These are phyloP conservation scores for Erucastrum elatum DNA, from an alignment of 345 rosid species.

Conservation along the genomic window DNA sequence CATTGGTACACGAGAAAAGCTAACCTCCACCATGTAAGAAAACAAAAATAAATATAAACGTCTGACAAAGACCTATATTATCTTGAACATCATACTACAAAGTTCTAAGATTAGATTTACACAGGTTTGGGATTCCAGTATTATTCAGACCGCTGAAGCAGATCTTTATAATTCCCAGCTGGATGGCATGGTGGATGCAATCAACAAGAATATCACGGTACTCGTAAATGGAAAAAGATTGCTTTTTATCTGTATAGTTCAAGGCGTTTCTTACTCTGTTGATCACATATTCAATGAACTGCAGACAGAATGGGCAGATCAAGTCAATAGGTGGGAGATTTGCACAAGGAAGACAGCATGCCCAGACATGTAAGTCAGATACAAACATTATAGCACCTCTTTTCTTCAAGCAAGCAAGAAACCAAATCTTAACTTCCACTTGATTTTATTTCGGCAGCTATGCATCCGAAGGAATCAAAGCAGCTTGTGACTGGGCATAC, in stretches of 20 bases:
- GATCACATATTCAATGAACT: constrained; percentile 4
- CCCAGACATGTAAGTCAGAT: constrained; percentile 63
- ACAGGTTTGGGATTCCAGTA: constrained; percentile 78
- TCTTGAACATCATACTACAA: not conserved
- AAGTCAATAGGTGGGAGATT: constrained; percentile 64
- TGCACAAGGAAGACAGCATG: constrained; percentile 62
- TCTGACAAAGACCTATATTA: not conserved
- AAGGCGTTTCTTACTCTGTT: constrained; percentile 2
- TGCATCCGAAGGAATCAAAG: constrained; percentile 78
- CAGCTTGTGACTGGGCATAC: constrained; percentile 91
- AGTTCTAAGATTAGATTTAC: not conserved
- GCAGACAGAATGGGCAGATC: constrained; percentile 69
- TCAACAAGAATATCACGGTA: constrained; percentile 73
- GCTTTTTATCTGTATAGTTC: not conserved
- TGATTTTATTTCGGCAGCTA: constrained; percentile 45
- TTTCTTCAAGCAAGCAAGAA: not conserved
- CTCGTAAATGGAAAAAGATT: not conserved
- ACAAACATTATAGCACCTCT: constrained; percentile 8
- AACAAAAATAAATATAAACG: not conserved
- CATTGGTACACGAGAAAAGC: constrained; percentile 79
- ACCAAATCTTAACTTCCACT: not conserved
- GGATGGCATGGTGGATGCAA: constrained; percentile 58
- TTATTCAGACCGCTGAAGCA: constrained; percentile 71
- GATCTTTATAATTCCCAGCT: constrained; percentile 50
- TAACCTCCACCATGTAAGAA: constrained; percentile 81